Evolutionary conservation across 495 filamentous ascomycete species (phyloP).

Genomic region (Aspergillus steynii): DNA sequence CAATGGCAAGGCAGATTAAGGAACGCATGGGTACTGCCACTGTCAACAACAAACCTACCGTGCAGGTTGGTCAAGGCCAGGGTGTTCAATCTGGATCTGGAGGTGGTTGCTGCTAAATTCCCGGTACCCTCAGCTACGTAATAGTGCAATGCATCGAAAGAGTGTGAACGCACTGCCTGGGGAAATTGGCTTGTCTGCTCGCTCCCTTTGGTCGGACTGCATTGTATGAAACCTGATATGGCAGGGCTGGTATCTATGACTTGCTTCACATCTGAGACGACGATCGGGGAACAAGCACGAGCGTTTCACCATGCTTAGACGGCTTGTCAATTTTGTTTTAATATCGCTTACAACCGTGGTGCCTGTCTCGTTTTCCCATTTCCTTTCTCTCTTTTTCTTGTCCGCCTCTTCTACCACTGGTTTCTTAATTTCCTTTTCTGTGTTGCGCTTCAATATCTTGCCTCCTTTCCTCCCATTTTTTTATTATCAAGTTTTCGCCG

Average conservation of each 20-base stretch:
- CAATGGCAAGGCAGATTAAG: slow-evolving; percentile 99
- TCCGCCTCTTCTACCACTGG: slow-evolving; percentile 45
- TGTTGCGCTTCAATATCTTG: not conserved
- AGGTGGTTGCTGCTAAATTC: slow-evolving; percentile 88
- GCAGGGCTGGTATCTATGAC: slow-evolving; percentile 3
- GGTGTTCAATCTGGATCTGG: slow-evolving; percentile 89
- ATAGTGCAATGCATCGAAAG: not conserved
- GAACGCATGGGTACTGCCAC: slow-evolving; percentile 98
- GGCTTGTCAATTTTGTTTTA: slow-evolving; percentile 34
- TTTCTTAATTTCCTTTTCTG: not conserved
- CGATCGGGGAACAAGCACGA: slow-evolving; percentile 23
- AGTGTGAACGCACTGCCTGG: not conserved
- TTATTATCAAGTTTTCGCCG: not conserved
- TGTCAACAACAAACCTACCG: slow-evolving; percentile 97
- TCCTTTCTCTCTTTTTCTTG: slow-evolving; percentile 15
- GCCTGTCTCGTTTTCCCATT: slow-evolving; percentile 2
- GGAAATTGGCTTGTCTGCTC: not conserved
- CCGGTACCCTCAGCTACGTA: slow-evolving; percentile 6
- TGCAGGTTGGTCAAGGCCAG: slow-evolving; percentile 91
- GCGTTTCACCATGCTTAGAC: slow-evolving; percentile 40
- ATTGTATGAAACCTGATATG: slow-evolving; percentile 7
- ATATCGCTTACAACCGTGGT: slow-evolving; percentile 10
- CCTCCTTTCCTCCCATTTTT: not conserved
- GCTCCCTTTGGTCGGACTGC: not conserved
- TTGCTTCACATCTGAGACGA: slow-evolving; percentile 22